phyloP scores from a whole-genome alignment of 306 rosid species.

The Cyamopsis tetragonoloba region DNA sequence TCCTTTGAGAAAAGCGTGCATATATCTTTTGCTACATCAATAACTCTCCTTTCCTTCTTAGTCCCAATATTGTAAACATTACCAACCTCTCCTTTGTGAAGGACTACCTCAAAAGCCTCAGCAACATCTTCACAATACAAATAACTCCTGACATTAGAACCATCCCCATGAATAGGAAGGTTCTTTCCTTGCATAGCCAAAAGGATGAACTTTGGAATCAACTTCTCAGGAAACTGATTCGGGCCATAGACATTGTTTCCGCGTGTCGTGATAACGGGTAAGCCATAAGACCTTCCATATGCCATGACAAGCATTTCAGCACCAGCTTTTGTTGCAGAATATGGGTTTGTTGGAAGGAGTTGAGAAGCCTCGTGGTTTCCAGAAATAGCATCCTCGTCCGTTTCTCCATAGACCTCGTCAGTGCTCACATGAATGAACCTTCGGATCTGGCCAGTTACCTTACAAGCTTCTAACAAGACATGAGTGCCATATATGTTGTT shows the following conservation, averaged over 20 bases:
- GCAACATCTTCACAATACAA: constrained; percentile 67
- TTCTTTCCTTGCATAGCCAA: constrained; percentile 59
- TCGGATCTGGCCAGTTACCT: constrained; percentile 56
- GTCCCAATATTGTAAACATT: constrained; percentile 63
- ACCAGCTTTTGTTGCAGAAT: constrained; percentile 66
- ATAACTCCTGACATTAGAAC: constrained; percentile 62
- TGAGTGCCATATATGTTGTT: constrained; percentile 63
- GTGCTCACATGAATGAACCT: constrained; percentile 67
- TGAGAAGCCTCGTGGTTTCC: constrained; percentile 72
- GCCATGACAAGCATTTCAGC: constrained; percentile 75
- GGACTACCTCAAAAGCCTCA: constrained; percentile 61
- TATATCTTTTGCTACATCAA: constrained; percentile 50
- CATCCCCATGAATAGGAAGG: constrained; percentile 68
- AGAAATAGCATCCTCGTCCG: constrained; percentile 58
- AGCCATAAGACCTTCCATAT: constrained; percentile 57
- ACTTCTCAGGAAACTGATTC: constrained; percentile 59
- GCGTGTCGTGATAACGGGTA: constrained; percentile 61
- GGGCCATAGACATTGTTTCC: constrained; percentile 70
- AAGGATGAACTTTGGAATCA: constrained; percentile 60
- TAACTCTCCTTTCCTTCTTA: constrained; percentile 61
- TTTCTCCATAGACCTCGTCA: constrained; percentile 61
- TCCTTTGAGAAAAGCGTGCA: constrained; percentile 45
- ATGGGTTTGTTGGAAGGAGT: constrained; percentile 58
- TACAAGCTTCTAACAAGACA: constrained; percentile 58
- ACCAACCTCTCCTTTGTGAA: constrained; percentile 65